Conservation (phyloP, 2,329 filamentous ascomycete genomes). For the Pyrenophora tritici-repentis region DNA sequence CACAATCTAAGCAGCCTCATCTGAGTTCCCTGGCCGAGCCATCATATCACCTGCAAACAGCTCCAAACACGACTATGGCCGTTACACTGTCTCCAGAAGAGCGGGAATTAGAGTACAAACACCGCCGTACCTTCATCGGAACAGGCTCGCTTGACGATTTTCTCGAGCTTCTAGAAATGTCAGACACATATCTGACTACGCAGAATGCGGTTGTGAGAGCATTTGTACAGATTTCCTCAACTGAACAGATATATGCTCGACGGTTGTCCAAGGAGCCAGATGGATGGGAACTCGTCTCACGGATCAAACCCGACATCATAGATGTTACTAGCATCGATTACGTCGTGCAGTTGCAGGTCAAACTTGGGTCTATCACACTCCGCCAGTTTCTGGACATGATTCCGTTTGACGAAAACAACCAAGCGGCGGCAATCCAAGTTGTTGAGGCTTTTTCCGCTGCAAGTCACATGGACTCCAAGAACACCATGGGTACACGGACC, state of each 20-base stretch:
- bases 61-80: background rate
- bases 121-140: conserved; percentile 41
- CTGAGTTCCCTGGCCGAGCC: background rate
- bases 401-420: conserved; percentile 18
- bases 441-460: conserved; percentile 33
- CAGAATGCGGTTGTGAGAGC: conserved; percentile 21
- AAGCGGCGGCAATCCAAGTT: conserved; percentile 14
- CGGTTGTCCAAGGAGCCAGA: conserved; percentile 16
- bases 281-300: conserved; percentile 33
- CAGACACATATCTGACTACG: conserved; percentile 11
- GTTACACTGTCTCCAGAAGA: conserved; percentile 12
- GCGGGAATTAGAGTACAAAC: conserved; percentile 34
- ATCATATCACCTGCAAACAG: background rate
- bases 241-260: conserved; percentile 32
- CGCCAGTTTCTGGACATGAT: conserved; percentile 28
- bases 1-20: background rate
- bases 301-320: conserved; percentile 18
- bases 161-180: conserved; percentile 27
- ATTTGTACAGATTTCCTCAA: conserved; percentile 25
- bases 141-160: conserved; percentile 35
- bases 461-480: conserved; percentile 23
- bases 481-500: conserved; percentile 3
- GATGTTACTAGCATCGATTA: conserved; percentile 24
- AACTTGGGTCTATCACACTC: conserved; percentile 31
- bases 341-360: conserved; percentile 26